Conservation (phyloP, 495 filamentous ascomycete genomes). For the Coniosporium apollinis region DNA sequence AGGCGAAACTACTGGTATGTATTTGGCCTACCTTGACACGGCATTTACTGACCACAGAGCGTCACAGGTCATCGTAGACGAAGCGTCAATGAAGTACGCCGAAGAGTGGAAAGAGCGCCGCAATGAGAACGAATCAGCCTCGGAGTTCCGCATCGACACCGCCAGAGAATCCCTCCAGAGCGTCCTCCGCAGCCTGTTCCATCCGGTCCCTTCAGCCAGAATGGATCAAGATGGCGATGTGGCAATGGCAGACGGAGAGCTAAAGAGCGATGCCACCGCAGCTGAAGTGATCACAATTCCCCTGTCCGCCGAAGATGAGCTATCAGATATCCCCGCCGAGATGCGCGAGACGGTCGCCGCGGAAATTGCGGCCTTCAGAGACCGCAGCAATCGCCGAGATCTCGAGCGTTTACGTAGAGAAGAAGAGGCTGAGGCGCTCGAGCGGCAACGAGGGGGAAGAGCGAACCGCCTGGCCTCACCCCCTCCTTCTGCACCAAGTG, state of each 20-base stretch:
- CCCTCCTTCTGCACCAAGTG: conserved; percentile 45
- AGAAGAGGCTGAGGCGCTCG: conserved; percentile 81
- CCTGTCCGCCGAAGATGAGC: conserved; percentile 77
- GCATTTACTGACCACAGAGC: not conserved
- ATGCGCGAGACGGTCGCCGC: conserved; percentile 93
- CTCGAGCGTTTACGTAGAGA: conserved; percentile 72
- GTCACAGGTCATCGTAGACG: conserved; percentile 56
- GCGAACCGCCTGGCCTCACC: conserved; percentile 53
- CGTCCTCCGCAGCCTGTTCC: conserved; percentile 52
- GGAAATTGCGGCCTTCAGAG: conserved; percentile 87
- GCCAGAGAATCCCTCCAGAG: conserved; percentile 47
- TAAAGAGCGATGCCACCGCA: conserved; percentile 29
- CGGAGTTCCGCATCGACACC: conserved; percentile 49
- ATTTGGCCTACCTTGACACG: no score
- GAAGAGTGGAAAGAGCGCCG: conserved; percentile 56
- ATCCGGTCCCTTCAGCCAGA: conserved; percentile 38
- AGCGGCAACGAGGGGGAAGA: conserved; percentile 47
- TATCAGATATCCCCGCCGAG: conserved; percentile 88
- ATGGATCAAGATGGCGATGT: conserved; percentile 50
- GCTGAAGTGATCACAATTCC: conserved; percentile 84
- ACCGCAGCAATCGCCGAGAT: conserved; percentile 73
- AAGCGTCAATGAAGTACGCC: conserved; percentile 59
- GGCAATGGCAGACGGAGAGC: conserved; percentile 48
- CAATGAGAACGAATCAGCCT: conserved; percentile 46
- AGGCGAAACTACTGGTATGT: conserved; percentile 45